phyloP scores from a whole-genome alignment of 352 stramenopile species.

The Phytophthora fragariae region DNA sequence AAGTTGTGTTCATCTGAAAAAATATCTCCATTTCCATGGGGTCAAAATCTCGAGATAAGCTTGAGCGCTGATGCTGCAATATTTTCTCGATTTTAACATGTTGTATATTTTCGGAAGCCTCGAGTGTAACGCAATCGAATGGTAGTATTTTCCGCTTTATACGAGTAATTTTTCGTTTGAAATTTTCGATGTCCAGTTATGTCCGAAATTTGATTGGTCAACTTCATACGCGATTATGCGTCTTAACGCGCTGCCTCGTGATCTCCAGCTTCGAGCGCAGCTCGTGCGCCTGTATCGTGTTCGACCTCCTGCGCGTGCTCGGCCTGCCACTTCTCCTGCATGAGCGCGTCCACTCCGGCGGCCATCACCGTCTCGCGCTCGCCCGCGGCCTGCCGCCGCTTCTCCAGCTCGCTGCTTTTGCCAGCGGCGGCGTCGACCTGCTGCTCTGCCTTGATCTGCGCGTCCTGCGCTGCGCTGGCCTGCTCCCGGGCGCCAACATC shows the following conservation, averaged over 20 bases:
- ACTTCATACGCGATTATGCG: neutral
- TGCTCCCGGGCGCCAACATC: constrained; percentile 59
- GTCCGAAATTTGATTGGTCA: too few relatives aligned
- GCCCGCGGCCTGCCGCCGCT: constrained; percentile 20
- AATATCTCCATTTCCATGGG: too few relatives aligned
- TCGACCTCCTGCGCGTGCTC: constrained; percentile 20
- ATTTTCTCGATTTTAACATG: too few relatives aligned
- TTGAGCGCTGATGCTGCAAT: too few relatives aligned
- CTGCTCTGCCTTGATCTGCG: constrained; percentile 31
- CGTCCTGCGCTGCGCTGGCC: constrained; percentile 26
- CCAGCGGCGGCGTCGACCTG: constrained; percentile 7
- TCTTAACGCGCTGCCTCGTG: constrained; percentile 34
- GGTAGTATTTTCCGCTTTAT: too few relatives aligned
- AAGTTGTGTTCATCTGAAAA: too few relatives aligned
- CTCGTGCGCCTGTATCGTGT: constrained; percentile 28
- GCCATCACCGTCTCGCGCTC: constrained; percentile 23
- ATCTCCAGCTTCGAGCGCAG: constrained; percentile 38
- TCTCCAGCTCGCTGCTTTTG: constrained; percentile 30
- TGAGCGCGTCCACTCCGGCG: constrained; percentile 25
- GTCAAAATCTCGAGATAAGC: too few relatives aligned
- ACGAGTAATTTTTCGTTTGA: too few relatives aligned
- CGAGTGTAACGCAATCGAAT: too few relatives aligned
- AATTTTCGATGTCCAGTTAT: too few relatives aligned
- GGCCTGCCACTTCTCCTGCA: constrained; percentile 50
- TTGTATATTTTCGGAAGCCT: too few relatives aligned